A percentile compares a stretch with the other conserved stretches of the same genome.
Conservation (phyloP, 306 rosid genomes). For the Trifolium pratense region DNA sequence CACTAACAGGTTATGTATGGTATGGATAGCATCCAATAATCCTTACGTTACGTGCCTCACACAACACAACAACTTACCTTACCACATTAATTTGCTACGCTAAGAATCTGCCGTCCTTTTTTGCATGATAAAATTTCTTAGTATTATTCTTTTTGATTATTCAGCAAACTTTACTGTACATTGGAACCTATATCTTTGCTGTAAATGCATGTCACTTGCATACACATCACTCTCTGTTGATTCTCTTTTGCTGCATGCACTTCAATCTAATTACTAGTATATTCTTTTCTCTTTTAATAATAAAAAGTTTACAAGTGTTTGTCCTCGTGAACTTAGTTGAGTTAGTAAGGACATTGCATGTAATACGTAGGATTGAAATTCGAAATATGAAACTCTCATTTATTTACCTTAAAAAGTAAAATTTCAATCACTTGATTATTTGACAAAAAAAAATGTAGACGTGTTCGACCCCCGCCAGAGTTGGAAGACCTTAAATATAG, state of each 20-base stretch:
- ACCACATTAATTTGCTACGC: conserved; percentile 54
- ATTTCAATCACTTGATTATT: too few relatives aligned
- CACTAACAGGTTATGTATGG: conserved; percentile 34
- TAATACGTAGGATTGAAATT: too few relatives aligned
- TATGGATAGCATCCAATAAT: conserved; percentile 37
- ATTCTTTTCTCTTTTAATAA: too few relatives aligned
- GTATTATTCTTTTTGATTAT: conserved; percentile 24
- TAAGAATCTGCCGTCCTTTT: conserved; percentile 51
- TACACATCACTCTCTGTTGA: conserved; percentile 22
- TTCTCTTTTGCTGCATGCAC: neutral
- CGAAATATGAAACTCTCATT: too few relatives aligned
- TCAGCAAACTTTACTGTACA: conserved; percentile 44
- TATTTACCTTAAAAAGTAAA: too few relatives aligned
- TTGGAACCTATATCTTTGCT: conserved; percentile 46
- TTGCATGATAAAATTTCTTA: neutral
- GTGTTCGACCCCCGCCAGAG: too few relatives aligned
- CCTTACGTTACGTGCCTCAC: conserved; percentile 65
- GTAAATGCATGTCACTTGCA: conserved; percentile 32
- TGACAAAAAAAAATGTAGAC: too few relatives aligned
- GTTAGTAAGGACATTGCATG: too few relatives aligned
- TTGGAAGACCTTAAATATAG: too few relatives aligned
- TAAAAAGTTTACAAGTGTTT: too few relatives aligned
- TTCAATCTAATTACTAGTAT: neutral
- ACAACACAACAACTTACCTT: conserved; percentile 50
- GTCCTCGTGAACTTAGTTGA: too few relatives aligned